Evolutionary conservation across 805 yeast genomes (phyloP), one percentile per base, ranked within the genome.

Genomic region (Lipomyces sp.): DNA sequence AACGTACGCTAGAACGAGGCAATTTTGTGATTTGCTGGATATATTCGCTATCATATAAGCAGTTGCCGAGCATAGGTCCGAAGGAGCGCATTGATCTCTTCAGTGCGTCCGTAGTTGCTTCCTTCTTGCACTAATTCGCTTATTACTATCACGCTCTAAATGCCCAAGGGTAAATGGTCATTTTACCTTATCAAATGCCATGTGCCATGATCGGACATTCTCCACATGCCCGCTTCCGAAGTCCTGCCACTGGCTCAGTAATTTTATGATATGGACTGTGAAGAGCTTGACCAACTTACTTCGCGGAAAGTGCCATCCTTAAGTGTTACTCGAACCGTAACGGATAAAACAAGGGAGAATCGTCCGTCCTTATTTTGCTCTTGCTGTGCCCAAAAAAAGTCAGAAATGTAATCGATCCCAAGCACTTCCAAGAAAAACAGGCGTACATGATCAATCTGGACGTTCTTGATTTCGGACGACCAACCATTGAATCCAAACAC

Each of bases 291-390:
- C 11, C 6, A 19, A 35, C 14, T 3, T 48, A 57, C 63, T 32
- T 84, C 93, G 48, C 83, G 88, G 62, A 72, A 84, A 0, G 95
- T 81, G 0, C 96, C 96, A 64, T 86, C 95, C 60, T 78, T 79
- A 35, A 90, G 71, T 0, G 84, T 79, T 2, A 90, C 80, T 23
- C 91, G 72, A 2, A 89, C 85, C 7, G 65, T 64, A 1, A 74
- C 73, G 3, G 62, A 51, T 42, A 64, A 45, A 3, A 64, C 63
- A 14, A 40, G 37, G 16, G 41, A 24, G 29, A 29, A 39, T 18
- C 47, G 24, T 13, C 53, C 61, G n/a, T 35, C 48, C 21, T 45
- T 36, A 14, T 23, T 42, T 32, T 43, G 45, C 35, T 47, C 51
- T 31, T 42, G 18, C 51, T 47, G 21, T 3, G n/a, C n/a, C 32